Percentiles rank a stretch among this genome's conserved stretches.
Evolutionary conservation across 2,329 filamentous ascomycete genomes (phyloP).

Genomic region (Stemphylium beticola): DNA sequence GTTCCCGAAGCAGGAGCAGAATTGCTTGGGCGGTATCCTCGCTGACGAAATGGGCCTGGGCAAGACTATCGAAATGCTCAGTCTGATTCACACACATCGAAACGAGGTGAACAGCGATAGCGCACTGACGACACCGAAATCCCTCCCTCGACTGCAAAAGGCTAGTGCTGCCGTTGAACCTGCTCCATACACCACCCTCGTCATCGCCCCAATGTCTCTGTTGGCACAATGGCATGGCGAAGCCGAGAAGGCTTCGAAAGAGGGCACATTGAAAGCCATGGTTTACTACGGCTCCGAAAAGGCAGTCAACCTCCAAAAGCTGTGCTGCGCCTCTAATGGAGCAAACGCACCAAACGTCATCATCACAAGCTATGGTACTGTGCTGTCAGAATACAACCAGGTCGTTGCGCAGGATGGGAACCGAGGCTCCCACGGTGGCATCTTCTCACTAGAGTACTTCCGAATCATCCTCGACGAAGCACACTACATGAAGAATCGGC

Average conservation of each 20-base stretch:
- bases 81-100: conserved; percentile 83
- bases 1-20: conserved; percentile 92
- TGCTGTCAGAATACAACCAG: conserved; percentile 87
- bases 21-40: conserved; percentile 89
- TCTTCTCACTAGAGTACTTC: conserved; percentile 95
- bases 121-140: conserved; percentile 58
- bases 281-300: conserved; percentile 95
- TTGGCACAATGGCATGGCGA: conserved; percentile 98
- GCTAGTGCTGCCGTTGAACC: conserved; percentile 64
- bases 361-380: conserved; percentile 92
- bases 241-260: conserved; percentile 84
- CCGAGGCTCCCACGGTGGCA: conserved; percentile 66
- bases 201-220: conserved; percentile 95
- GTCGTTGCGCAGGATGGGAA: conserved; percentile 71
- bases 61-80: conserved; percentile 99
- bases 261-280: conserved; percentile 80
- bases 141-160: conserved; percentile 67
- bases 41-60: conserved; percentile 98
- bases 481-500: conserved; percentile 84
- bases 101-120: conserved; percentile 57
- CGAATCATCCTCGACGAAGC: conserved; percentile 94
- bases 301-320: conserved; percentile 73
- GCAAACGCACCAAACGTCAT: conserved; percentile 83
- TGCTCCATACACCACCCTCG: conserved; percentile 88
- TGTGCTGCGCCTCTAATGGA: conserved; percentile 78